A percentile compares a stretch with the other conserved stretches of the same genome.
Evolutionary conservation across 495 filamentous ascomycete genomes (phyloP).

Genomic region (Aspergillus saccharolyticus): DNA sequence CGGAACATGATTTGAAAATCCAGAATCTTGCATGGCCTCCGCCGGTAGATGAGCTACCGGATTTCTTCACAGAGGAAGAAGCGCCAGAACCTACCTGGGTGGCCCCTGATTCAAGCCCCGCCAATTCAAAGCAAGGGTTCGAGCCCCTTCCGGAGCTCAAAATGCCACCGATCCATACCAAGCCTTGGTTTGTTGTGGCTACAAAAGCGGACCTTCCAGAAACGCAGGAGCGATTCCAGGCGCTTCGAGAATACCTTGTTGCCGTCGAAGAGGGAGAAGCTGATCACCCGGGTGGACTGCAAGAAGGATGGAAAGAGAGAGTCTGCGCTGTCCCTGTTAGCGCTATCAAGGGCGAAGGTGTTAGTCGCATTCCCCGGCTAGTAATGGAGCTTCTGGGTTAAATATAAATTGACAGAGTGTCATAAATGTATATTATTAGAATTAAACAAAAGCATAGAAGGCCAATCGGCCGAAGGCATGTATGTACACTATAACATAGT

Average conservation of each 20-base stretch:
- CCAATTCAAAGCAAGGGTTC: constrained; percentile 14
- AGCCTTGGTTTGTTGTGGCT: constrained; percentile 96
- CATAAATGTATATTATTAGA: background rate
- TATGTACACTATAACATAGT: background rate
- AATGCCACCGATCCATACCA: constrained; percentile 66
- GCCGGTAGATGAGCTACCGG: constrained; percentile 21
- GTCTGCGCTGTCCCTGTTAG: constrained; percentile 76
- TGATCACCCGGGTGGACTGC: constrained; percentile 65
- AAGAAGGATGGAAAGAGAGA: constrained; percentile 60
- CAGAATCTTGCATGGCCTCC: constrained; percentile 31
- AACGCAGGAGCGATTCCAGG: constrained; percentile 71
- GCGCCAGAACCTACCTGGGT: background rate
- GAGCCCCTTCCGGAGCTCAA: constrained; percentile 27
- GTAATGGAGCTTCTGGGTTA: constrained; percentile 67
- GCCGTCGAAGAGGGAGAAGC: constrained; percentile 51
- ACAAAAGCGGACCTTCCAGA: constrained; percentile 85
- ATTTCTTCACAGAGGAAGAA: constrained; percentile 15
- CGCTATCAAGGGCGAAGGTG: constrained; percentile 79
- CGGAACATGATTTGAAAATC: constrained; percentile 47
- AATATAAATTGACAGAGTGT: background rate
- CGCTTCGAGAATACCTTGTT: constrained; percentile 62
- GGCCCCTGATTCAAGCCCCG: background rate
- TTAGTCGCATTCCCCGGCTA: constrained; percentile 70
- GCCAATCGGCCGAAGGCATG: background rate
- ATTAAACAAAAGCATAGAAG: background rate